Evolutionary conservation across 2,329 filamentous ascomycete species (phyloP), one percentile per base, ranked within the genome.

Genomic region (Calonectria hongkongensis): DNA sequence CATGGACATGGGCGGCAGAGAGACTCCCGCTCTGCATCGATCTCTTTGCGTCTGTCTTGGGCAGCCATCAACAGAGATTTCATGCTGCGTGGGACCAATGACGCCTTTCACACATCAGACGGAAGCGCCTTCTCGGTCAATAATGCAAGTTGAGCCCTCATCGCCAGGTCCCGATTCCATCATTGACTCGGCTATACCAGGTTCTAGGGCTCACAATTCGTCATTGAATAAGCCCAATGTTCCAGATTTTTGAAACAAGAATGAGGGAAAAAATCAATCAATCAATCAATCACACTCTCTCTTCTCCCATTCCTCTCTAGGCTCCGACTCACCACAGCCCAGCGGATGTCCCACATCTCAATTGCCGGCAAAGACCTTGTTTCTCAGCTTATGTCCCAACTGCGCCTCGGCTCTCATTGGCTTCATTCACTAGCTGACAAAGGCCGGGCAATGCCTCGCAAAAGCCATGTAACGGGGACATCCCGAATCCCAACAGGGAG

Each of bases 221-320:
- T 70, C 73, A 77, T 74, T 21, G 33, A 36, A 47, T 15, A 62
- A 65, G 68, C 33, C 65, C 74, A 65, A 70, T 70, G 48, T 70
- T 71, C 56, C 56, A 72, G 65, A 47, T 72, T 54, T 45, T 16
- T 73, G 68, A 74, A 70, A 68, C 51, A 71, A 70, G 36, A 66
- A 45, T 68, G 70, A 73, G 66, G 63, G 74, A 71, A 72, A 16
- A 25, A 36, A 70, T 45, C 68, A 28, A 39, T 16, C 18, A 71
- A 72, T 15, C n/a, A 36, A 70, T 50, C 71, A 28, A 43, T 25
- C 28, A 36, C 21, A 28, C 67, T 33, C 56, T 71, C 45, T 25
- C 48, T 33, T 39, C n/a, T 68, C 51, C 47, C 76, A 75, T 78
- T 77, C 72, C 70, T 67, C 48, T 16, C 63, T 72, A 73, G 70